Base-by-base conservation (phyloP, 1,139 yeast genomes). In the Taphrina wiesneri region DNA sequence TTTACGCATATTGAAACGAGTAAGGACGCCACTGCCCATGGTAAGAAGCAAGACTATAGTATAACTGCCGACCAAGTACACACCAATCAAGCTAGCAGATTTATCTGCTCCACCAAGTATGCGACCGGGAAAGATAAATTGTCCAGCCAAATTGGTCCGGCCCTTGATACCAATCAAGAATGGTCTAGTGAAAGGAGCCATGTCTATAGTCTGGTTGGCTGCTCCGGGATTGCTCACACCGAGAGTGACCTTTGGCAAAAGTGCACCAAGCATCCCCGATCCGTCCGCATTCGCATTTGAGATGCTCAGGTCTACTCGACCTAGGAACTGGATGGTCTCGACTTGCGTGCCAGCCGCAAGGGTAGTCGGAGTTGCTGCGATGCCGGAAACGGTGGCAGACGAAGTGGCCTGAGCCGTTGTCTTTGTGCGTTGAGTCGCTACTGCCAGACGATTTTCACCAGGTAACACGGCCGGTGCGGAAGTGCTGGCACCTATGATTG, bases 401-500 rank as follows among this genome's bases (percentile, higher is more conserved):
- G 49, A 21, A 6, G 28, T 21, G 15, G 49, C 15, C 13, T 28
- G 25, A 9, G 36, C 26, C 36, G 54, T 49, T 4, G 36, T 2
- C 36, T 49, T 36, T 1, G 11, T 19, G n/a, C 36, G 36, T 28
- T 49, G 54, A 7, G 25, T 45, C 11, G 36, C 36, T 11, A 49
- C 54, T 6, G 13, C 26, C 23, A 49, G 36, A 28, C 54, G 54
- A 28, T 19, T 30, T 28, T 52, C 56, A 17, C 59, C 59, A 1
- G 59, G 49, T 2, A 54, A 49, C n/a, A 54, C 39, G 34, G 59
- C 59, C 36, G 59, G 59, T 4, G 41, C 59, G 49, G 36, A 23
- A 7, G 11, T 21, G 28, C 41, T 25, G 7, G 46, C 36, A 21
- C 59, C 49, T 6, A 49, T 13, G 5, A 26, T 26, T 7, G 54